A percentile compares a stretch with the other conserved stretches of the same genome.
Conservation (phyloP, 2,329 filamentous ascomycete genomes). For the Scedosporium dehoogii region DNA sequence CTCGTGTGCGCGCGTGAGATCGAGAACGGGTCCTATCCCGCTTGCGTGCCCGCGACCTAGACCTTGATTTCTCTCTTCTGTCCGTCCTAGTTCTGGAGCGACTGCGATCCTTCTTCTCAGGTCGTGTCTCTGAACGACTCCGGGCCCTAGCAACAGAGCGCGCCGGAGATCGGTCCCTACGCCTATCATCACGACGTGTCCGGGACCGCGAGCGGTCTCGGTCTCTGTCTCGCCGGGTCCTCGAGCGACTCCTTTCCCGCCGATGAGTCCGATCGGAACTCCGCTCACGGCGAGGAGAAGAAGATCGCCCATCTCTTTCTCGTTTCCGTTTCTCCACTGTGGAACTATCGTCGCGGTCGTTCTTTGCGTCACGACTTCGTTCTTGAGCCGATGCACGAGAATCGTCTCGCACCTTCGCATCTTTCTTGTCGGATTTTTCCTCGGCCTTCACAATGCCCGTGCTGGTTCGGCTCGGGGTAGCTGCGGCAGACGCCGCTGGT, state of each 20-base stretch:
- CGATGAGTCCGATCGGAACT: background rate
- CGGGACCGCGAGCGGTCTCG: conserved; percentile 19
- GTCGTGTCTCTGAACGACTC: conserved; percentile 26
- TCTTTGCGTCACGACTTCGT: conserved; percentile 17
- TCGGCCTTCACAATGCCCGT: background rate
- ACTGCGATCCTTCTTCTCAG: conserved; percentile 20
- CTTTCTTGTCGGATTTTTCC: background rate
- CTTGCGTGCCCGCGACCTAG: background rate
- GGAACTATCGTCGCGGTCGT: conserved; percentile 20
- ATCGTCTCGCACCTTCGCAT: background rate
- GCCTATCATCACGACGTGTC: conserved; percentile 15
- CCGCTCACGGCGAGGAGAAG: conserved; percentile 23
- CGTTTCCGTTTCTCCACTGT: conserved; percentile 21
- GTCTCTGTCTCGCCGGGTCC: conserved; percentile 18
- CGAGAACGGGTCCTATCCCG: conserved; percentile 5
- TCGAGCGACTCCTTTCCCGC: background rate
- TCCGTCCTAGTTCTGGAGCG: conserved; percentile 23
- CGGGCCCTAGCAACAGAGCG: conserved; percentile 15
- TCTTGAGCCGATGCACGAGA: conserved; percentile 14
- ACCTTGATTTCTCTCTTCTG: conserved; percentile 11
- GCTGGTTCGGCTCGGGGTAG: background rate
- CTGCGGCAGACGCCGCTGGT: background rate
- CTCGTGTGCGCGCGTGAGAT: background rate
- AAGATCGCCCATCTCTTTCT: conserved; percentile 23
- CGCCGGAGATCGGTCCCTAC: background rate